Conservation (phyloP, 352 stramenopile genomes). For the Achlya hypogyna region DNA sequence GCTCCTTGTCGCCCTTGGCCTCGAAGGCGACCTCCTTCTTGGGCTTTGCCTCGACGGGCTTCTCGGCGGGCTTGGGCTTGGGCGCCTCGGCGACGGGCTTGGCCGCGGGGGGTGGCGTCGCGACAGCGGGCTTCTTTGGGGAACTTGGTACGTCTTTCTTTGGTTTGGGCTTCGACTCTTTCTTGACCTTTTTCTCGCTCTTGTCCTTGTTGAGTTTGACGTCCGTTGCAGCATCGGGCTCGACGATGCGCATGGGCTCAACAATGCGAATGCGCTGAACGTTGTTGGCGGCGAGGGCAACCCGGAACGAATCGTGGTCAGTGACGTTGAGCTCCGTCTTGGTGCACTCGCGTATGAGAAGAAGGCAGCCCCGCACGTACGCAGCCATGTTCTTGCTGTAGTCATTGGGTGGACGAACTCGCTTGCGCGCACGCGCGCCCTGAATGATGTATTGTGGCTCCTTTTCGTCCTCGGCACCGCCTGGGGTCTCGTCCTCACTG, state of each 20-base stretch:
- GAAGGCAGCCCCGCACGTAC: constrained; percentile 70
- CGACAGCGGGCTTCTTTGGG: background rate
- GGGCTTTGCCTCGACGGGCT: constrained; percentile 1
- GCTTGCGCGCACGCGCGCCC: constrained; percentile 56
- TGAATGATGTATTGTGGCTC: constrained; percentile 12
- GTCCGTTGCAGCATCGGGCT: background rate
- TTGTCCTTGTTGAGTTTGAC: constrained; percentile 11
- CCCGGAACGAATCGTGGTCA: constrained; percentile 57
- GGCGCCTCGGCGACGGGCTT: background rate
- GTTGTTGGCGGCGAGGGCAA: constrained; percentile 44
- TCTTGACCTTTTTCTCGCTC: constrained; percentile 16
- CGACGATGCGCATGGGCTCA: constrained; percentile 12
- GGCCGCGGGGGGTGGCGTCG: background rate
- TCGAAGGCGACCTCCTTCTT: background rate
- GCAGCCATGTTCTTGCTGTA: constrained; percentile 83
- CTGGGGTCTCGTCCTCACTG: constrained; percentile 27
- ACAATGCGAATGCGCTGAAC: constrained; percentile 56
- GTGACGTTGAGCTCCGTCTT: constrained; percentile 46
- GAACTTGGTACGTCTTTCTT: constrained; percentile 25
- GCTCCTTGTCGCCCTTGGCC: background rate
- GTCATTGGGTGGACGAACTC: constrained; percentile 66
- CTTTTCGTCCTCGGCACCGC: constrained; percentile 40
- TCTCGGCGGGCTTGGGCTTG: constrained; percentile 1
- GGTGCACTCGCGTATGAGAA: constrained; percentile 57
- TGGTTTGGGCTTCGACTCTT: constrained; percentile 13